Evolutionary conservation across 345 rosid species (phyloP).

Genomic region (Sonneratia alba): DNA sequence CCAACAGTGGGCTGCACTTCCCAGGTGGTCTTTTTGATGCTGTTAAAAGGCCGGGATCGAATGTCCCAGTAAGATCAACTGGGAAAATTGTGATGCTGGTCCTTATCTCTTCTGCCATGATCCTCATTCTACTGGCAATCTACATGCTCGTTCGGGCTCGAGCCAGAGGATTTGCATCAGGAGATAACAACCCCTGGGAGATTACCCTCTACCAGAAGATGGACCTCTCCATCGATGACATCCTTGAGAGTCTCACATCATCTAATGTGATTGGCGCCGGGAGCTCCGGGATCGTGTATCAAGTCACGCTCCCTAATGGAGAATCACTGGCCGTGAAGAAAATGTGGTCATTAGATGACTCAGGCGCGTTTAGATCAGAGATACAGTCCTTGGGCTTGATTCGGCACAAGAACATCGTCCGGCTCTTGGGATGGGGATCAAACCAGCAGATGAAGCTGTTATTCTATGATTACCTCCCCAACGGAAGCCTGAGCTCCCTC

Average conservation of each 20-base stretch:
- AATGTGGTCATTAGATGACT: conserved; percentile 83
- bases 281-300: conserved; percentile 89
- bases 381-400: conserved; percentile 75
- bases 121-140: conserved; percentile 50
- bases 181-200: conserved; percentile 49
- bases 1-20: conserved; percentile 57
- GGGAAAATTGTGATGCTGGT: conserved; percentile 46
- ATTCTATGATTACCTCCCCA: conserved; percentile 91
- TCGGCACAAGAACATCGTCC: conserved; percentile 73
- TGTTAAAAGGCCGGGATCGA: conserved; percentile 22
- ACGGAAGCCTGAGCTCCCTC: conserved; percentile 86
- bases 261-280: conserved; percentile 89
- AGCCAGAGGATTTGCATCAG: conserved; percentile 22
- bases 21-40: conserved; percentile 29
- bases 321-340: conserved; percentile 84
- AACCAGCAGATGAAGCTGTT: conserved; percentile 64
- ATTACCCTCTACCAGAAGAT: conserved; percentile 78
- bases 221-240: conserved; percentile 66
- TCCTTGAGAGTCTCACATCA: conserved; percentile 49
- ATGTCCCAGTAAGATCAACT: conserved; percentile 31
- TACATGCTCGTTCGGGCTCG: conserved; percentile 49
- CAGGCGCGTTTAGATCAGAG: conserved; percentile 77
- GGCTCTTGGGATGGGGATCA: conserved; percentile 83
- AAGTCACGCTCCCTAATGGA: conserved; percentile 55
- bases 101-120: conserved; percentile 64